Evolutionary conservation across 2,329 filamentous ascomycete species (phyloP).

Genomic region (Cordyceps pruinosa): DNA sequence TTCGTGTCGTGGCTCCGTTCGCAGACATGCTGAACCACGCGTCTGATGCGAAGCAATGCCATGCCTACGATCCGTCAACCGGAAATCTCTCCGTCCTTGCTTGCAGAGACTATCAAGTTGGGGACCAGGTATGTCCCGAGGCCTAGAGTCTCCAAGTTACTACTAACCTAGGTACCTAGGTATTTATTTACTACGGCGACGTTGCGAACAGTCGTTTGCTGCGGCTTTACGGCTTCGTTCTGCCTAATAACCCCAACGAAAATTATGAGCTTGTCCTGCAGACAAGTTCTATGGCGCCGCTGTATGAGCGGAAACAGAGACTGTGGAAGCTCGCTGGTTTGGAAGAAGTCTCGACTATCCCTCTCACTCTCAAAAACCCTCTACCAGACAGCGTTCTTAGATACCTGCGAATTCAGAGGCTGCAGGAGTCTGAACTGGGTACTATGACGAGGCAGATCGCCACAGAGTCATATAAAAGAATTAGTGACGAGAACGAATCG

Average conservation of each 20-base stretch:
- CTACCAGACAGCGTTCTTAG: conserved; percentile 26
- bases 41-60: conserved; percentile 26
- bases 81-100: conserved; percentile 24
- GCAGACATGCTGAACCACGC: conserved; percentile 33
- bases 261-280: conserved; percentile 30
- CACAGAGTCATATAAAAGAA: conserved; percentile 20
- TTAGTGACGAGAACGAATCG: conserved; percentile 26
- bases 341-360: conserved; percentile 25
- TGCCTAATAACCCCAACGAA: conserved; percentile 29
- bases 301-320: conserved; percentile 28
- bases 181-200: conserved; percentile 28
- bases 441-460: conserved; percentile 19
- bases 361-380: conserved; percentile 27
- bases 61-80: conserved; percentile 27
- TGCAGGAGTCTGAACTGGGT: conserved; percentile 23
- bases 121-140: conserved; percentile 32
- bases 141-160: too few relatives aligned
- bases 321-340: conserved; percentile 28
- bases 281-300: conserved; percentile 26
- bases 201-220: conserved; percentile 30
- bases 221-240: conserved; percentile 31
- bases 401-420: conserved; percentile 30
- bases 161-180: too few relatives aligned
- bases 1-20: conserved; percentile 23
- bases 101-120: conserved; percentile 21